Evolutionary conservation across 306 rosid species (phyloP).

Genomic region (Vigna angularis): DNA sequence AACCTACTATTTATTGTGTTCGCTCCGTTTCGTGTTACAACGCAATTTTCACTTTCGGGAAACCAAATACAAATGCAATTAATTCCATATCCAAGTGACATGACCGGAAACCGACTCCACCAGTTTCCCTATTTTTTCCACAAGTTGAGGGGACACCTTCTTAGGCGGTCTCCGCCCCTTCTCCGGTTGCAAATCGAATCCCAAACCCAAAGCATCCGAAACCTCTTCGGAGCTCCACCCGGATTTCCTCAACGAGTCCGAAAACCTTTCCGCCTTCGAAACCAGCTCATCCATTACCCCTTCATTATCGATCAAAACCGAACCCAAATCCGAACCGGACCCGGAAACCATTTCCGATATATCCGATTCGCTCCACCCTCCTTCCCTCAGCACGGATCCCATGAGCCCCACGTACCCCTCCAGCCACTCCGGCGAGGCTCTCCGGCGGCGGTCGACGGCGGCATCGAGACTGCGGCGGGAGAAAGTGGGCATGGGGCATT

Average conservation of each 20-base stretch:
- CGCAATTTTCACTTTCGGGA: constrained; percentile 39
- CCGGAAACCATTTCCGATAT: constrained; percentile 77
- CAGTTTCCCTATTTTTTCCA: constrained; percentile 70
- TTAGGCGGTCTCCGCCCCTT: constrained; percentile 69
- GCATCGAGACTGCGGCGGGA: constrained; percentile 77
- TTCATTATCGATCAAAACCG: constrained; percentile 72
- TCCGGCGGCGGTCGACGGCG: constrained; percentile 63
- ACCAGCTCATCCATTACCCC: constrained; percentile 77
- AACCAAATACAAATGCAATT: neutral
- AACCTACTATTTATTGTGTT: constrained; percentile 35
- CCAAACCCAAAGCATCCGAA: constrained; percentile 80
- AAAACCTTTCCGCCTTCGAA: constrained; percentile 71
- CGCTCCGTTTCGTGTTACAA: constrained; percentile 37
- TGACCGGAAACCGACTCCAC: constrained; percentile 77
- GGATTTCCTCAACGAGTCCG: constrained; percentile 75
- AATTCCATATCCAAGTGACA: constrained; percentile 7
- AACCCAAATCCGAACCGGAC: constrained; percentile 52
- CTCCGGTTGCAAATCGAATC: constrained; percentile 74
- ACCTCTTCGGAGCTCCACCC: constrained; percentile 99
- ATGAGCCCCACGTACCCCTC: constrained; percentile 68
- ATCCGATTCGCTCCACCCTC: constrained; percentile 95
- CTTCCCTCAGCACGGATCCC: constrained; percentile 70
- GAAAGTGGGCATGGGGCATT: constrained; percentile 52
- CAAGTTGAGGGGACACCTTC: constrained; percentile 75
- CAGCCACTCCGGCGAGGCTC: constrained; percentile 80